A percentile compares a stretch with the other conserved stretches of the same genome.
phyloP scores from a whole-genome alignment of 768 basidiomycete genomes.

The Hysterangium stoloniferum region DNA sequence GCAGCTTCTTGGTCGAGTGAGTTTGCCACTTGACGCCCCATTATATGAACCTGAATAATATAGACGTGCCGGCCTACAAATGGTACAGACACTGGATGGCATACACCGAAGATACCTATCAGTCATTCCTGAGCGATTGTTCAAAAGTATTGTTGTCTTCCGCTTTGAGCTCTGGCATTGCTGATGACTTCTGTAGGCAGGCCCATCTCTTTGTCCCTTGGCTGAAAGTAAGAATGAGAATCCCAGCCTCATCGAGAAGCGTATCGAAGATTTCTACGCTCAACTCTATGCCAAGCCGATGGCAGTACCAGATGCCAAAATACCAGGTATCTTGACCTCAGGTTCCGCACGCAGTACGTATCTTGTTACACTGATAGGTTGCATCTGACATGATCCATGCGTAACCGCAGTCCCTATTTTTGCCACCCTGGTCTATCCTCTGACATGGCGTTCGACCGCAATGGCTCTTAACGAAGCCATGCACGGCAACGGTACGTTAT shows the following conservation, averaged over 20 bases:
- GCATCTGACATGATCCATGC: not conserved
- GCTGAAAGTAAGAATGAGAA: conserved; percentile 1
- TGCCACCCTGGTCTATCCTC: conserved; percentile 2
- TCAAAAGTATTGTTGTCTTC: conserved; percentile 6
- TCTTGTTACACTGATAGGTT: not conserved
- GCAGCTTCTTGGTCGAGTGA: conserved; percentile 12
- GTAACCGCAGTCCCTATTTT: conserved; percentile 7
- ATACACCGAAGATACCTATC: conserved; percentile 10
- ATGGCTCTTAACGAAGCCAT: conserved; percentile 8
- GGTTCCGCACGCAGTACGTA: conserved; percentile 11
- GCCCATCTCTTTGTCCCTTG: conserved; percentile 9
- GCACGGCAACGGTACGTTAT: conserved; percentile 3
- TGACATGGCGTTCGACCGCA: conserved; percentile 6
- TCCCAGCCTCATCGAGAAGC: conserved; percentile 3
- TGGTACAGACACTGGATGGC: conserved; percentile 9
- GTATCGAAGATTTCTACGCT: conserved; percentile 11
- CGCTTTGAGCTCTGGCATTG: not conserved
- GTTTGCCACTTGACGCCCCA: not conserved
- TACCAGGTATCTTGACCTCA: conserved; percentile 9
- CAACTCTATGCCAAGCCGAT: conserved; percentile 11
- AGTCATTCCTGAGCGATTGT: conserved; percentile 11
- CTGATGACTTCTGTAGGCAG: not conserved
- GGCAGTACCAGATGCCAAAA: not conserved
- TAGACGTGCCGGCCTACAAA: conserved; percentile 9
- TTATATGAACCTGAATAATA: not conserved